Evolutionary conservation across 805 yeast species (phyloP), one percentile per base, ranked within the genome.

Genomic region (Candida saitoana): DNA sequence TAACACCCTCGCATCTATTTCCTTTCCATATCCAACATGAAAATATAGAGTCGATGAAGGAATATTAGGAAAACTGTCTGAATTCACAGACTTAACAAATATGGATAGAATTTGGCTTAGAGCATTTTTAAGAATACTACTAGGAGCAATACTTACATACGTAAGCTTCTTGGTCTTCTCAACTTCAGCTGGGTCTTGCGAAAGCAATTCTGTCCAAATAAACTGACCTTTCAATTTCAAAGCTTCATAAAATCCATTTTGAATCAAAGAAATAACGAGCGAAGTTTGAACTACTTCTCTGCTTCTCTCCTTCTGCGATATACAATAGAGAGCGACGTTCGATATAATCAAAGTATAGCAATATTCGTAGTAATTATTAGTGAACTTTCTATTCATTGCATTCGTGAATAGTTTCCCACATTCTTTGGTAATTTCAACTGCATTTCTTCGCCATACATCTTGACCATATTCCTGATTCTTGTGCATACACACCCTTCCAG

Each of bases 211-310:
- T 14, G 22, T 45, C 59, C 51, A 71, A 33, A 41, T 27, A 16
- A 22, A 22, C 18, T 44, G 48, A 35, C 50, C 62, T 50, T 31
- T 46, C 3, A 62, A 57, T 32, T 59, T 60, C 35, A 72, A 52
- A 4, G 48, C 50, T 2, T 59, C 51, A 42, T 71, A 72, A 3
- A 81, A 80, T 6, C 74, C 76, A 33, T 63, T 54, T 50, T 80
- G 82, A 42, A 80, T 62, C 35, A 81, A 69, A n/a, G 73, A 55
- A 18, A 80, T 65, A 2, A 65, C 58, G 46, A 77, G 57, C 0
- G 76, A 52, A 0, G 76, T 67, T 27, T 66, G 69, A 3, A 70
- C 40, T 2, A 43, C 11, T 15, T 55, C 59, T 37, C 50, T 51
- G 11, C 52, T 52, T 43, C 61, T 45, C 15, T 57, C 63, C 30